Evolutionary conservation across 2,329 filamentous ascomycete species (phyloP).

Genomic region (Magnaporthales sp.): DNA sequence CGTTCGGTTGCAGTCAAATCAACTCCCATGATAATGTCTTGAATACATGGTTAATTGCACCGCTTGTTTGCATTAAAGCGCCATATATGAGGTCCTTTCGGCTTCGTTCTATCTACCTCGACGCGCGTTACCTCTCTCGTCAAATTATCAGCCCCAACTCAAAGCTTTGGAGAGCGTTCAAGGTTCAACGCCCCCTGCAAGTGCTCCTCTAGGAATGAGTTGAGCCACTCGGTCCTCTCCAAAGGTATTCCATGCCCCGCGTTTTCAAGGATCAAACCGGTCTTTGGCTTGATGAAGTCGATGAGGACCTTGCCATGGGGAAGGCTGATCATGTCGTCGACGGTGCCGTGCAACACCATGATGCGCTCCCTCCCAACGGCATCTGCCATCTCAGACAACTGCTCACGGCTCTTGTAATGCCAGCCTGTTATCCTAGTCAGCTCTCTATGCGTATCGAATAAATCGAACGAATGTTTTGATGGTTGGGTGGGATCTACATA

Average conservation of each 20-base stretch:
- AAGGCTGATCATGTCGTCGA: conserved; percentile 70
- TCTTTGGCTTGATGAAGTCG: conserved; percentile 52
- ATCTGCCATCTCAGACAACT: conserved; percentile 59
- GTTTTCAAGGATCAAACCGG: conserved; percentile 55
- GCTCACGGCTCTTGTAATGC: conserved; percentile 63
- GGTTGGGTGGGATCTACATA: not conserved
- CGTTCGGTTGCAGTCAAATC: not conserved
- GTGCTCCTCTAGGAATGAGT: conserved; percentile 48
- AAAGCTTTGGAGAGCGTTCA: not conserved
- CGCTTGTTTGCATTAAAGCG: not conserved
- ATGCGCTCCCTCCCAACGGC: conserved; percentile 65
- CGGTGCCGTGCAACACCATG: conserved; percentile 65
- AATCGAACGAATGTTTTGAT: not conserved
- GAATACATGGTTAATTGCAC: not conserved
- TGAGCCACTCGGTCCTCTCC: conserved; percentile 64
- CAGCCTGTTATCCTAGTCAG: conserved; percentile 38
- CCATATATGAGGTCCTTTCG: not conserved
- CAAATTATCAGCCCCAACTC: not conserved
- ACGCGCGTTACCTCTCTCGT: not conserved
- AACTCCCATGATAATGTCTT: not conserved
- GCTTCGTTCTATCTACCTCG: not conserved
- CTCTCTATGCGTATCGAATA: not conserved
- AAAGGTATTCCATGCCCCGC: conserved; percentile 68
- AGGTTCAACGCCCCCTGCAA: conserved; percentile 33
- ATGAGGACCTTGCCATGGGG: conserved; percentile 63